Percentiles rank a stretch among this genome's conserved stretches.
phyloP scores from a whole-genome alignment of 2,329 filamentous ascomycete species.

The Colletotrichum spinosum region DNA sequence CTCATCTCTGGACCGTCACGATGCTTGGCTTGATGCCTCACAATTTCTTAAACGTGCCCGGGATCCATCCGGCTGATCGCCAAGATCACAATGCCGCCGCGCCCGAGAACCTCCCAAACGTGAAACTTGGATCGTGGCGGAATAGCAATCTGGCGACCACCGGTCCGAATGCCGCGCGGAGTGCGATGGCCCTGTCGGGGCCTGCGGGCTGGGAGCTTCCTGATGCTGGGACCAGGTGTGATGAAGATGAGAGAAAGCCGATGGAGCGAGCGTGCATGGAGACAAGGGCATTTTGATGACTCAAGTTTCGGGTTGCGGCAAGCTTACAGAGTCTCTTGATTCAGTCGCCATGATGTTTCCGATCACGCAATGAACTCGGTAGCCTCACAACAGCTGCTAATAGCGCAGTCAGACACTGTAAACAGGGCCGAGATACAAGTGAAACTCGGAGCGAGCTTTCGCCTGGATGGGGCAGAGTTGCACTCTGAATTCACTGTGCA shows the following conservation, averaged over 20 bases:
- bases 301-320: constrained; percentile 4
- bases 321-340: constrained; percentile 15
- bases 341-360: constrained; percentile 8
- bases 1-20: constrained; percentile 20
- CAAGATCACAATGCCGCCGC: constrained; percentile 28
- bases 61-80: constrained; percentile 20
- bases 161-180: constrained; percentile 16
- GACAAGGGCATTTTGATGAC: constrained; percentile 6
- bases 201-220: constrained; percentile 3
- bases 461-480: too few relatives aligned
- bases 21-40: constrained; percentile 32
- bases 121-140: constrained; percentile 26
- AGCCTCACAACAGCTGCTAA: not conserved
- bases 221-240: constrained; percentile 10
- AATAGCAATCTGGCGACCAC: constrained; percentile 1
- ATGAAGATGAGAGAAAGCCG: constrained; percentile 11
- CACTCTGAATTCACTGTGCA: too few relatives aligned
- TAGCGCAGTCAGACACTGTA: not conserved
- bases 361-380: too few relatives aligned
- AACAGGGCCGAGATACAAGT: not conserved
- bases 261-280: not conserved
- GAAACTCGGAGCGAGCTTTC: too few relatives aligned
- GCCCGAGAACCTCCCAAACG: constrained; percentile 11
- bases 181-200: not conserved
- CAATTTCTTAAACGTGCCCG: constrained; percentile 19